Evolutionary conservation across 78 protist species (phyloP).

Genomic region (Dictyostelium capitatum): DNA sequence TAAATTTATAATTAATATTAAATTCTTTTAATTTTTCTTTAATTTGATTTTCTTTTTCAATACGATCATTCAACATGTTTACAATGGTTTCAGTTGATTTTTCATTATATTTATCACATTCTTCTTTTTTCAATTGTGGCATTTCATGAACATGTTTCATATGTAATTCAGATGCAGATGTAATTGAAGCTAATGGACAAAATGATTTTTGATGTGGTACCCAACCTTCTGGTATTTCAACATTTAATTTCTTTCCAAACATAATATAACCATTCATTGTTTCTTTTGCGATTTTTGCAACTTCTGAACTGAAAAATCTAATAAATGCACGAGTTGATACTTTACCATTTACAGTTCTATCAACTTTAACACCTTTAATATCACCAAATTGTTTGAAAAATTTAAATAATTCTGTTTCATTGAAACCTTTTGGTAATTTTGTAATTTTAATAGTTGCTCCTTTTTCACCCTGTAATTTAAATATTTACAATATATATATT

Average conservation of each 20-base stretch:
- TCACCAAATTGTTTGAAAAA: slow-evolving; percentile 94
- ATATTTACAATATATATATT: not conserved
- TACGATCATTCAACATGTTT: not conserved
- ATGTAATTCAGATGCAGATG: not conserved
- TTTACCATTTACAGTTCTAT: slow-evolving; percentile 74
- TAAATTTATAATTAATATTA: slow-evolving; percentile 11
- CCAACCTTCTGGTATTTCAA: not conserved
- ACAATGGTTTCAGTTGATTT: not conserved
- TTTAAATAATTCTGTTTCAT: slow-evolving; percentile 85
- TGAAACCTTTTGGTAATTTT: slow-evolving; percentile 93
- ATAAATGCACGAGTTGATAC: slow-evolving; percentile 84
- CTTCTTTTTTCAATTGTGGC: not conserved
- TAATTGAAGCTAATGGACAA: not conserved
- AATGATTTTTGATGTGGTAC: not conserved
- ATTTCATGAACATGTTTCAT: not conserved
- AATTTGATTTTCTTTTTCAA: not conserved
- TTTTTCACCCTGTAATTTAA: slow-evolving; percentile 7
- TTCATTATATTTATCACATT: not conserved
- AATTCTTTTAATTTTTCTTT: slow-evolving; percentile 4
- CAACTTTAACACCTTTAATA: slow-evolving; percentile 73
- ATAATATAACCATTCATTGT: slow-evolving; percentile 90
- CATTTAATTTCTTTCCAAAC: slow-evolving; percentile 50
- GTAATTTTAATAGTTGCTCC: slow-evolving; percentile 88
- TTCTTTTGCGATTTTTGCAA: slow-evolving; percentile 86
- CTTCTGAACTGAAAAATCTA: slow-evolving; percentile 83